Evolutionary conservation across 192 early-diverging fungal genomes (phyloP), one percentile per base, ranked within the genome.

Genomic region (Rhizophlyctis rosea): DNA sequence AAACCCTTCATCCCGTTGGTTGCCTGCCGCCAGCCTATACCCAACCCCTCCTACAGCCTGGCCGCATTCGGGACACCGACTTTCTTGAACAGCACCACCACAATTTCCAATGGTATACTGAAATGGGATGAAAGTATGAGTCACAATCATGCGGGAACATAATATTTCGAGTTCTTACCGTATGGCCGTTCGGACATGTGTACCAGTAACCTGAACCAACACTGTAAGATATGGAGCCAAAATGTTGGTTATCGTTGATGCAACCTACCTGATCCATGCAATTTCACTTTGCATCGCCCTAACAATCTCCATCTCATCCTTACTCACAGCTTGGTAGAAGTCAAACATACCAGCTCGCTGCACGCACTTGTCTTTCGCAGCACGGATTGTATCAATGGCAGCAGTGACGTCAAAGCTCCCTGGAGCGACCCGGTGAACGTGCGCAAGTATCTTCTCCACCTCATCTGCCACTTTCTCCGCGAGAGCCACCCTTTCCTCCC

Each of bases 121-220:
- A 13, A 44, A 44, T 18, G 39, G 39, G 18, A 44, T 44, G 18
- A 7, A 13, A 44, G 18, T n/a, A 18, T 44, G 7, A 13, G 39
- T 44, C 9, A 44, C 39, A 44, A 13, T 7, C 39, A 7, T 7
- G 18, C 7, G 39, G 18, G 39, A 44, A 13, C 9, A 44, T 13
- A 13, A 44, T 13, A 44, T 7, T 44, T 7, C 7, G 7, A 18
- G 18, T 13, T 13, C 39, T 13, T 44, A 44, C 39, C 39, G 39
- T 7, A 18, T 80, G 78, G 1, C 71, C 71, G 44, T 79, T 80
- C 1, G 65, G 70, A 54, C 78, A 80, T 0, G 36, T 55, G 33
- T 73, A 80, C 79, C 79, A 81, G 50, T 75, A 77, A n/a, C 77
- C 77, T 0, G 54, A 34, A 30, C n/a, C n/a, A n/a, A n/a, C n/a